phyloP scores from a whole-genome alignment of 164 flowering plant species.

The Liriodendron chinense region DNA sequence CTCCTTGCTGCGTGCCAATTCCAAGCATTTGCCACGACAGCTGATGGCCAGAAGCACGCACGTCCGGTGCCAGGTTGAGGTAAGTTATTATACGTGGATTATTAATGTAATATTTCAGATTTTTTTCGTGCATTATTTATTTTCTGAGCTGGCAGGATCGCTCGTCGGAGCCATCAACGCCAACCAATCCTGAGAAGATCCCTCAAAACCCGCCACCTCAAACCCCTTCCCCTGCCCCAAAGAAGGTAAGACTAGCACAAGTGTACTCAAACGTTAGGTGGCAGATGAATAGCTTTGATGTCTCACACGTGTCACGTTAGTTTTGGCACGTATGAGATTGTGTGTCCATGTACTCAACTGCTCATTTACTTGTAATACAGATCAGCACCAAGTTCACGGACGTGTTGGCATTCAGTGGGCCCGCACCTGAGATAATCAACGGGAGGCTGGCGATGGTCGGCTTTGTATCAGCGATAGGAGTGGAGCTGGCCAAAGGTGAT shows the following conservation, averaged over 20 bases:
- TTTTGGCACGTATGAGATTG: background rate
- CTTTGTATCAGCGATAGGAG: slow-evolving; percentile 73
- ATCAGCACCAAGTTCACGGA: slow-evolving; percentile 61
- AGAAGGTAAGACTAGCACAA: background rate
- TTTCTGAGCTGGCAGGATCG: background rate
- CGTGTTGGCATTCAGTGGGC: slow-evolving; percentile 70
- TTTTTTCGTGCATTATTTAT: background rate
- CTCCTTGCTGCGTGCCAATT: background rate
- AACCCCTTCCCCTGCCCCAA: background rate
- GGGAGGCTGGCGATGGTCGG: slow-evolving; percentile 91
- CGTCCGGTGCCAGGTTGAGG: background rate
- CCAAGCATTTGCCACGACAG: background rate
- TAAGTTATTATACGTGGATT: background rate
- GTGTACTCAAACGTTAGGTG: background rate
- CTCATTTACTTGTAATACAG: slow-evolving; percentile 9
- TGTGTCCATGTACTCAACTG: background rate
- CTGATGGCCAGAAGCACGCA: background rate
- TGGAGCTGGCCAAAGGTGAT: slow-evolving; percentile 56
- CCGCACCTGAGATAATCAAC: slow-evolving; percentile 89
- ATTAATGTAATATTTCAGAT: background rate
- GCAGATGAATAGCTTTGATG: too few species aligned
- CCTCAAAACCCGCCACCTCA: background rate
- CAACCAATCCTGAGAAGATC: background rate
- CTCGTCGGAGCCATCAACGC: background rate
- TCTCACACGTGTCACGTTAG: background rate